Percentiles rank a stretch among this genome's conserved stretches.
Evolutionary conservation across 345 rosid species (phyloP).

Genomic region (Orychophragmus violaceus): DNA sequence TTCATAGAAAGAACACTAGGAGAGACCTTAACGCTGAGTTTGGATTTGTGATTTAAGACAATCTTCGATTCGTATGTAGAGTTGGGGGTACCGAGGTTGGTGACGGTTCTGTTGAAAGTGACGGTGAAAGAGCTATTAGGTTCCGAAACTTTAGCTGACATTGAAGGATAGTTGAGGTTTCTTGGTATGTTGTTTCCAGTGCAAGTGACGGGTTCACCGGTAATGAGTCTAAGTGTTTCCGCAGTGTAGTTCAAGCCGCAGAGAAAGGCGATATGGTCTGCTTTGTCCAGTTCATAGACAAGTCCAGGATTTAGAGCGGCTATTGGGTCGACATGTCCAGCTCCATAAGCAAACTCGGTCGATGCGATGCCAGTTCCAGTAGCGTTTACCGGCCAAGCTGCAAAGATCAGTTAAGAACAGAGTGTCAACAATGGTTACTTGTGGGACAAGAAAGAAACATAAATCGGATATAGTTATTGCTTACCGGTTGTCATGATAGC

Average conservation of each 20-base stretch:
- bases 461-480: neutral
- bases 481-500: constrained; percentile 43
- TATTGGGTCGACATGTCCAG: constrained; percentile 37
- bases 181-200: neutral
- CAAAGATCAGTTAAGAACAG: neutral
- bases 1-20: constrained; percentile 38
- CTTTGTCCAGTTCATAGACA: constrained; percentile 24
- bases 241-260: constrained; percentile 25
- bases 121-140: constrained; percentile 8
- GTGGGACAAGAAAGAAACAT: neutral
- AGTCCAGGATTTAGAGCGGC: constrained; percentile 34
- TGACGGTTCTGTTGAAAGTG: constrained; percentile 39
- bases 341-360: constrained; percentile 28
- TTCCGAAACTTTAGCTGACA: neutral
- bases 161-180: constrained; percentile 22
- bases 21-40: constrained; percentile 28
- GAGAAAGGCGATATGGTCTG: constrained; percentile 21
- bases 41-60: neutral
- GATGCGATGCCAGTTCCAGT: neutral
- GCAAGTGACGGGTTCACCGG: constrained; percentile 38
- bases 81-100: constrained; percentile 43
- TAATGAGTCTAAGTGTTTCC: neutral
- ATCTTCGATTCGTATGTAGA: constrained; percentile 40
- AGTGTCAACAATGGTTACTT: neutral
- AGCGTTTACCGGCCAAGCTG: constrained; percentile 30